Conservation (phyloP, 805 yeast genomes). For the Lachancea fermentati region DNA sequence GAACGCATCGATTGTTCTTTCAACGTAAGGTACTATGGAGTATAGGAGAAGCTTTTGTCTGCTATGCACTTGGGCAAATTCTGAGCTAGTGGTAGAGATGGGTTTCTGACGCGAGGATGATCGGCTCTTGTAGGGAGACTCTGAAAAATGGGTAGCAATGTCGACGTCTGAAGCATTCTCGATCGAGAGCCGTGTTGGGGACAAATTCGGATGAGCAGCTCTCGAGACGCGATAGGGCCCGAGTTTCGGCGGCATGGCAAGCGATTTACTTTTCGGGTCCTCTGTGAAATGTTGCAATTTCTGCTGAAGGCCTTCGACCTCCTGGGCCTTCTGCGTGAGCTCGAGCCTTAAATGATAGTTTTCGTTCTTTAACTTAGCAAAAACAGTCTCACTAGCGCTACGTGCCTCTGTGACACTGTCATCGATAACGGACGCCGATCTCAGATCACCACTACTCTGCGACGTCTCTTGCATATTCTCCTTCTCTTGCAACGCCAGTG, state of each 20-base stretch:
- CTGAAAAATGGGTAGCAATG: conserved; percentile 18
- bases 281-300: neutral
- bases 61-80: conserved; percentile 12
- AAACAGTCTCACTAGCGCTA: neutral
- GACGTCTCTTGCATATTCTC: neutral
- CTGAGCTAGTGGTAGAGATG: conserved; percentile 22
- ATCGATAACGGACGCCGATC: neutral
- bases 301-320: conserved; percentile 6
- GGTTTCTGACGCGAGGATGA: conserved; percentile 3
- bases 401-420: neutral
- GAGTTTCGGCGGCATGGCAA: too few species aligned
- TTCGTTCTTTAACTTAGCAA: conserved; percentile 17
- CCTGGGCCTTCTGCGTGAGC: conserved; percentile 19
- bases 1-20: conserved; percentile 16
- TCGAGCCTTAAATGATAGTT: conserved; percentile 22
- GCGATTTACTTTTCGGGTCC: neutral
- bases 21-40: conserved; percentile 20
- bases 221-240: too few species aligned
- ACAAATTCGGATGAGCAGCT: neutral
- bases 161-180: conserved; percentile 1
- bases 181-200: neutral
- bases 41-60: conserved; percentile 17
- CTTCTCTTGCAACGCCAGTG: neutral
- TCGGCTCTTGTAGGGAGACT: conserved; percentile 19
- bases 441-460: neutral